Conservation (phyloP, 176 grass and related monocot species). For the Bonia amplexicaulis region DNA sequence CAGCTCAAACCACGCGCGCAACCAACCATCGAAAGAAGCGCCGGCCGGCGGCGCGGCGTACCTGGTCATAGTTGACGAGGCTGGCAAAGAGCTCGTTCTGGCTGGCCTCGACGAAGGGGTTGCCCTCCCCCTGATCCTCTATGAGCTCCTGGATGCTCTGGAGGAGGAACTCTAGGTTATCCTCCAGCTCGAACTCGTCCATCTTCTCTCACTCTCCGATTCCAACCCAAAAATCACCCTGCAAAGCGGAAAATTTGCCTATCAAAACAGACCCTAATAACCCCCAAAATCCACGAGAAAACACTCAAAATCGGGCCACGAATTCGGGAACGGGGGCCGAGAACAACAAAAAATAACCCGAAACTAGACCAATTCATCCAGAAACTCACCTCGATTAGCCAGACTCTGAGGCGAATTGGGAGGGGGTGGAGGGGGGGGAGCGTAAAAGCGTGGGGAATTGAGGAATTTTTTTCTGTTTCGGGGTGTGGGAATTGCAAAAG, state of each 20-base stretch:
- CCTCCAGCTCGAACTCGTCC: constrained; percentile 55
- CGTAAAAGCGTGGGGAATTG: neutral
- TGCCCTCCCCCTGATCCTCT: constrained; percentile 35
- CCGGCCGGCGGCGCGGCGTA: neutral
- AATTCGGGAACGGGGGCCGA: neutral
- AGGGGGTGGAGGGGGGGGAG: too few species aligned
- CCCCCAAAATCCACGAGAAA: neutral
- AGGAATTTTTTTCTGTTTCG: neutral
- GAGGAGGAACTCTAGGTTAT: constrained; percentile 50
- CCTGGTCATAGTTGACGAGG: constrained; percentile 41
- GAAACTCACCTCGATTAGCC: constrained; percentile 12
- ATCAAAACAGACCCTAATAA: neutral
- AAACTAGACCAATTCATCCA: neutral
- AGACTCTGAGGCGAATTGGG: neutral
- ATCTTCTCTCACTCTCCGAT: neutral
- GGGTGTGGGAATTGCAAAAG: neutral
- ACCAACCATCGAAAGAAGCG: neutral
- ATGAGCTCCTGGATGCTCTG: constrained; percentile 56
- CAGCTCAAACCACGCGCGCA: neutral
- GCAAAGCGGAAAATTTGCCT: neutral
- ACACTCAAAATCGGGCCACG: neutral
- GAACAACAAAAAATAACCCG: neutral
- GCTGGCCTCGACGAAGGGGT: constrained; percentile 41
- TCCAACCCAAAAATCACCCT: neutral
- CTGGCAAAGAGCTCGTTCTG: constrained; percentile 45